A percentile compares a stretch with the other conserved stretches of the same genome.
phyloP scores from a whole-genome alignment of 179 eudicot genomes.

The Silene noctiflora region DNA sequence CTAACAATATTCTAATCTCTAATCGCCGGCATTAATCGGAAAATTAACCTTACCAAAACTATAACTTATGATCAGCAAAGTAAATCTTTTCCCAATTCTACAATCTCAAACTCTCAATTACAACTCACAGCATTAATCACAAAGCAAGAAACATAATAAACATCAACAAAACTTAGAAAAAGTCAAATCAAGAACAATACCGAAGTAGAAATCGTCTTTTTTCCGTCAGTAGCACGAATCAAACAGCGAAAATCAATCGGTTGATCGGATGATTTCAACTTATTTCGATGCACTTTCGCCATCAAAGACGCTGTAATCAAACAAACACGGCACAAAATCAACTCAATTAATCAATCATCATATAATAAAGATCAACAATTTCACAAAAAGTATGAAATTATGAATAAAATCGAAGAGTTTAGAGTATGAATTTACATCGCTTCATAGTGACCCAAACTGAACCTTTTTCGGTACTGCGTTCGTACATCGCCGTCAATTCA shows the following conservation, averaged over 20 bases:
- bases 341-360: not conserved
- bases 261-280: slow-evolving; percentile 15
- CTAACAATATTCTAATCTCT: not conserved
- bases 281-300: slow-evolving; percentile 20
- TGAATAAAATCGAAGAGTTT: not conserved
- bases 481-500: slow-evolving; percentile 20
- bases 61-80: not conserved
- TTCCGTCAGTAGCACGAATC: slow-evolving; percentile 23
- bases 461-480: slow-evolving; percentile 13
- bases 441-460: slow-evolving; percentile 25
- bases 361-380: not conserved
- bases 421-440: slow-evolving; percentile 14
- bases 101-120: not conserved
- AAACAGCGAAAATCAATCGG: slow-evolving; percentile 22
- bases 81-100: not conserved
- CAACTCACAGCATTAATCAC: not conserved
- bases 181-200: not conserved
- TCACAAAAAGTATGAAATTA: not conserved
- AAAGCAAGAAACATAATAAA: too few relatives aligned
- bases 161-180: not conserved
- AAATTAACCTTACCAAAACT: not conserved
- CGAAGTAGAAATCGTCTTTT: slow-evolving; percentile 24
- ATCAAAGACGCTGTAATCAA: slow-evolving; percentile 19
- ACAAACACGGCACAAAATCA: not conserved
- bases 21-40: not conserved